Evolutionary conservation across 1,139 yeast species (phyloP).

Genomic region (Nematodospora anomalae): DNA sequence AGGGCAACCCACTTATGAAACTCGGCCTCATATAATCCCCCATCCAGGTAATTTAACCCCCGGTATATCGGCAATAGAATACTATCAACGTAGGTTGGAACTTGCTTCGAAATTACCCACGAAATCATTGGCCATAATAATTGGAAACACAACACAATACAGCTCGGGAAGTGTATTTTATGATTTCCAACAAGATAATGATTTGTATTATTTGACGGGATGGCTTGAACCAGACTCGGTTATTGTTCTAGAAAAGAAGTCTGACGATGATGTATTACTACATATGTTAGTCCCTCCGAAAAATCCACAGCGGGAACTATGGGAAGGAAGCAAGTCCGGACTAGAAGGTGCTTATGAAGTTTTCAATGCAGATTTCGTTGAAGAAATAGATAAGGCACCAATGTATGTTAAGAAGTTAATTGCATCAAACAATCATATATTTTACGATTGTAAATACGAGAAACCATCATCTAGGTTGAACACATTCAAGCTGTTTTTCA

Average conservation of each 20-base stretch:
- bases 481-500: conserved; percentile 13
- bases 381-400: conserved; percentile 45
- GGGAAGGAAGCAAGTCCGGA: conserved; percentile 96
- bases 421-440: conserved; percentile 48
- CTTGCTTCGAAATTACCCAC: conserved; percentile 60
- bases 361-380: conserved; percentile 83
- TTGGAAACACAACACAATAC: conserved; percentile 70
- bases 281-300: conserved; percentile 90
- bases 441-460: conserved; percentile 41
- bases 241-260: conserved; percentile 64
- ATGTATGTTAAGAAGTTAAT: conserved; percentile 48
- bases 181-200: conserved; percentile 89
- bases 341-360: conserved; percentile 75
- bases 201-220: conserved; percentile 83
- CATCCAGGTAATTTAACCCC: conserved; percentile 82
- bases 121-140: conserved; percentile 68
- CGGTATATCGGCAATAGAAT: conserved; percentile 82
- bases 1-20: conserved; percentile 88
- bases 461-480: conserved; percentile 6
- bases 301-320: conserved; percentile 71
- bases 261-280: conserved; percentile 54
- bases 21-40: conserved; percentile 72
- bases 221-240: conserved; percentile 92
- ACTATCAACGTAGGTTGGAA: conserved; percentile 63
- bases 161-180: conserved; percentile 91